Evolutionary conservation across 148 eudicot genomes (phyloP), one percentile per base, ranked within the genome.

Genomic region (Rheum nobile): DNA sequence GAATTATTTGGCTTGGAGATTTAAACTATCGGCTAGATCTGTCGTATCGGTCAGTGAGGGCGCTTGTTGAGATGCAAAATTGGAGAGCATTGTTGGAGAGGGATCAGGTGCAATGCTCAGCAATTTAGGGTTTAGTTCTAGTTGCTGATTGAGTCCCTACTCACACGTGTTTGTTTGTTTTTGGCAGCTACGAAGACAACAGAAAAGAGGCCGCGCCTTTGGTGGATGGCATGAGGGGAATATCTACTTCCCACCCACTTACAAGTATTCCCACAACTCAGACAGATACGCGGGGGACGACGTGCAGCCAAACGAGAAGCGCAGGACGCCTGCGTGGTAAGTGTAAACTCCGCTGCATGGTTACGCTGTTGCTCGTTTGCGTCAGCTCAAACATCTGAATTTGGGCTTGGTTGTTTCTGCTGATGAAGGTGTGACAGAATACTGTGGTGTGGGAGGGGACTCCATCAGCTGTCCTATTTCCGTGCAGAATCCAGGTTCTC

Each of bases 321-420:
- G 98, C 57, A 75, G 98, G 75, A 94, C 98, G 21, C 98, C 98
- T 31, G 98, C 98, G 72, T 94, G 98, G 98, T 94, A 86, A 79
- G 75, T 69, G 71, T 61, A 24, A n/a, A 32, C 43, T 5, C 43
- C 6, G 4, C 6, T 41, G 10, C 43, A 3, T 41, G 10, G n/a
- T n/a, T n/a, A n/a, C n/a, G n/a, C n/a, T n/a, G n/a, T n/a, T n/a
- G n/a, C 11, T 41, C 11, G 8, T 3, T 28, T 67, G 9, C 32
- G 7, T 65, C 2, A 34, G 12, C 29, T 65, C 31, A 3, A 11
- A 16, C 6, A 68, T 41, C 41, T 38, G 71, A 34, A 16, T 67
- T 38, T 68, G 22, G 3, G 17, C 35, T 70, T 61, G 67, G 41
- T 67, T 42, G 24, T 79, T 19, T 48, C 0, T 37, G 38, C 26